Evolutionary conservation across 306 rosid genomes (phyloP), one percentile per base, ranked within the genome.

Genomic region (Lathyrus aphaca): DNA sequence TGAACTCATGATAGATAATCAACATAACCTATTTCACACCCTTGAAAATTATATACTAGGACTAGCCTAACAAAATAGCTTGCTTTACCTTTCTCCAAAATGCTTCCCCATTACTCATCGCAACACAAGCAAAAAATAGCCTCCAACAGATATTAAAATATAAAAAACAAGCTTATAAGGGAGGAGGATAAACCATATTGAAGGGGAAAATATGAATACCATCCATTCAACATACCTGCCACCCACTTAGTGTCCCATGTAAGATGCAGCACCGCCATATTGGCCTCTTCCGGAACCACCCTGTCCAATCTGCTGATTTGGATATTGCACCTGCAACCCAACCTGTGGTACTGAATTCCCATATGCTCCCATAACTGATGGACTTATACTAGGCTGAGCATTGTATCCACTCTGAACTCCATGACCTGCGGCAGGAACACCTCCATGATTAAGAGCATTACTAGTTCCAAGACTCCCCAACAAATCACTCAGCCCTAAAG

Each of bases 201-300:
- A 53, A 69, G 14, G 15, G 64, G 57, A 66, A 75, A n/a, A n/a
- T 8, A 44, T 3, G 12, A 64, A 25, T n/a, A 58, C 40, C 16
- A 30, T 17, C 16, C 32, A 64, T 58, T 48, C 18, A 69, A 63
- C 75, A 73, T 82, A 77, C 87, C 91, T 78, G 71, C 45, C 54
- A 63, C 81, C 65, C 48, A 76, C 56, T 86, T 90, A 93, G 72
- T 85, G 90, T 77, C 96, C 98, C 84, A 81, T 83, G 80, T 90
- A 90, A 25, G 95, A 76, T 10, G 87, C 82, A 65, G 75, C 80
- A 18, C 87, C 92, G 10, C 93, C 96, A 71, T 86, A 87, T n/a
- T 85, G 98, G 51, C 94, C 97, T 80, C 97, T 88, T 65, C 96
- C 98, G 10, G 94, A 40, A 4, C 94, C 88, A 45, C 96, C 86